A percentile compares a stretch with the other conserved stretches of the same genome.
These are phyloP conservation scores for Botrytis porri DNA, from an alignment of 2,329 filamentous ascomycete species.

Conservation along the genomic window DNA sequence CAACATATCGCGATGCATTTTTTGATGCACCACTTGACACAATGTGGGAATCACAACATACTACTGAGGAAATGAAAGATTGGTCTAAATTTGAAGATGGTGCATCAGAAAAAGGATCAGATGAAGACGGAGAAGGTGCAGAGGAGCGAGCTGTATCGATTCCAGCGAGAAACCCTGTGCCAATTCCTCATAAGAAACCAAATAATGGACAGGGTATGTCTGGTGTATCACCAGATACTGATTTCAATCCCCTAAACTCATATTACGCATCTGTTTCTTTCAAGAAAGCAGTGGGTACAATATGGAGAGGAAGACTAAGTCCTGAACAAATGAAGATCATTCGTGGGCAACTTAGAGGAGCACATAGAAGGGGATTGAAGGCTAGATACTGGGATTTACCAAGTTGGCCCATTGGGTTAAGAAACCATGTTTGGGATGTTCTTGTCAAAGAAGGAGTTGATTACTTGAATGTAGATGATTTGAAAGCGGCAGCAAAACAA, in stretches of 20 bases:
- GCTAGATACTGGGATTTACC: constrained; percentile 61
- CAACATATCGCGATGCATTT: constrained; percentile 58
- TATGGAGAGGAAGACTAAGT: constrained; percentile 48
- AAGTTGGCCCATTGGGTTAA: constrained; percentile 51
- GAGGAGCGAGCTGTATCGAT: constrained; percentile 26
- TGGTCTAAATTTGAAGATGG: constrained; percentile 21
- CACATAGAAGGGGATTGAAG: constrained; percentile 51
- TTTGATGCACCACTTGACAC: constrained; percentile 61
- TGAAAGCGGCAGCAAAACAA: constrained; percentile 42
- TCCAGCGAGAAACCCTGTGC: background rate
- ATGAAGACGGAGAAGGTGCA: constrained; percentile 28
- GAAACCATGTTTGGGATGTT: constrained; percentile 56
- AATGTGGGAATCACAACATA: constrained; percentile 39
- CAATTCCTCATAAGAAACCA: background rate
- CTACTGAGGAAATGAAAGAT: constrained; percentile 17
- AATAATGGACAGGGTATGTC: constrained; percentile 44
- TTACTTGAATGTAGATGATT: constrained; percentile 60
- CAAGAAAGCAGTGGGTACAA: constrained; percentile 48
- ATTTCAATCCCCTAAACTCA: constrained; percentile 55
- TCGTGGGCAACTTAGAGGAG: constrained; percentile 46
- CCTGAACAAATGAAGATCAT: constrained; percentile 45
- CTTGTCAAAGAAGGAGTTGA: constrained; percentile 57
- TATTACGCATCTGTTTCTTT: constrained; percentile 66
- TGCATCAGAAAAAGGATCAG: constrained; percentile 15
- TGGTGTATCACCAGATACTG: constrained; percentile 39